Evolutionary conservation across 306 rosid genomes (phyloP).

Genomic region (Canavalia gladiata): DNA sequence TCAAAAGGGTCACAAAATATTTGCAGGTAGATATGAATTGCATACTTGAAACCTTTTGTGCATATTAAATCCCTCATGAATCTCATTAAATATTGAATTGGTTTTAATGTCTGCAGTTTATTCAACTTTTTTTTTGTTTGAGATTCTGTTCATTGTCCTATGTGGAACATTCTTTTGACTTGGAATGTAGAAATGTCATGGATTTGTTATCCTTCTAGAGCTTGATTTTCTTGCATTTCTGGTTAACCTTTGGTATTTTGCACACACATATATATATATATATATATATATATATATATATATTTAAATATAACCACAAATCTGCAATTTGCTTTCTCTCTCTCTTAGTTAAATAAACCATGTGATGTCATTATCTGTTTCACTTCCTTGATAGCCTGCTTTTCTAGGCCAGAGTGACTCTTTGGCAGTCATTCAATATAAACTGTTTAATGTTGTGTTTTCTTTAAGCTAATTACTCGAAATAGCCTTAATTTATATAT

Average conservation of each 20-base stretch:
- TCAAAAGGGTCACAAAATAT: constrained; percentile 66
- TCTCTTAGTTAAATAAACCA: not conserved
- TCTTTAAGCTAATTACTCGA: not conserved
- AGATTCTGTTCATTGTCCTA: constrained; percentile 30
- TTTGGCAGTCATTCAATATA: not conserved
- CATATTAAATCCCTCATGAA: constrained; percentile 22
- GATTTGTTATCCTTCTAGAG: constrained; percentile 1
- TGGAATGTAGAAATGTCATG: constrained; percentile 11
- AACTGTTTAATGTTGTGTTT: not conserved
- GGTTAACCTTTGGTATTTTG: constrained; percentile 1
- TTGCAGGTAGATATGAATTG: constrained; percentile 62
- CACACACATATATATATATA: not conserved
- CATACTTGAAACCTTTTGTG: constrained; percentile 16
- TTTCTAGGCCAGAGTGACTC: not conserved
- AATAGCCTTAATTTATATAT: not conserved
- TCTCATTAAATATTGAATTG: constrained; percentile 31
- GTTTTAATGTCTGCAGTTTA: constrained; percentile 6
- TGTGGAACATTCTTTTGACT: constrained; percentile 17
- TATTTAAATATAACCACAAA: not conserved
- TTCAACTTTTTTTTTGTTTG: not conserved
- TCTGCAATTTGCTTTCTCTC: constrained; percentile 1
- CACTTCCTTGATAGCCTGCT: constrained; percentile 4
- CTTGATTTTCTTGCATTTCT: constrained; percentile 31
- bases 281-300: too few species aligned
- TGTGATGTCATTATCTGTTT: not conserved